Percentiles rank a stretch among this genome's conserved stretches.
Conservation (phyloP, 179 eudicot species). For the Dionaea muscipula region DNA sequence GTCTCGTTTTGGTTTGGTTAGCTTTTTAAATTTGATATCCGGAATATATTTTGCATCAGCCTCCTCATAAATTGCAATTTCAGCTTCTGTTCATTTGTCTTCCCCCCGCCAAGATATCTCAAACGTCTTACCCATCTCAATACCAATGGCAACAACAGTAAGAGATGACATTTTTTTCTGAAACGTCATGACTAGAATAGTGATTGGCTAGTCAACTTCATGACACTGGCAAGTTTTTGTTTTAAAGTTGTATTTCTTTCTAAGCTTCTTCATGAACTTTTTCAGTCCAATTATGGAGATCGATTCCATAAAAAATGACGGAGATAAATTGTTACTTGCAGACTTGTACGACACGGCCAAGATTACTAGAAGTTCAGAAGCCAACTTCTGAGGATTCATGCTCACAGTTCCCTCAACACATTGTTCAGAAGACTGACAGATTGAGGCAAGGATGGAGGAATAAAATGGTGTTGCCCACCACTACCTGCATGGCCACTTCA, state of each 20-base stretch:
- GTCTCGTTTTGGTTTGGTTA: no score
- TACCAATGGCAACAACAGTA: no score
- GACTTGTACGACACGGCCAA: conserved; percentile 23
- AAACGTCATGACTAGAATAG: no score
- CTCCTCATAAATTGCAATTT: no score
- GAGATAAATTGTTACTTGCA: conserved; percentile 16
- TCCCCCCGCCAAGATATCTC: no score
- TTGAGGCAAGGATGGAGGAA: conserved; percentile 21
- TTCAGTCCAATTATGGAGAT: neutral
- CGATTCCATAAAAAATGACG: neutral
- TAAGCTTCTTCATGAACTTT: neutral
- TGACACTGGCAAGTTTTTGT: no score
- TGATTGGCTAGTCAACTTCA: no score
- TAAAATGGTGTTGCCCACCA: conserved; percentile 14
- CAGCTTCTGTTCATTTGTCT: no score
- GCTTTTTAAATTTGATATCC: no score
- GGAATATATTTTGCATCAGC: no score
- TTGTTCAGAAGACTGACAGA: conserved; percentile 13
- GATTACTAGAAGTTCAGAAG: conserved; percentile 23
- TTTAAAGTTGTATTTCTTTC: neutral
- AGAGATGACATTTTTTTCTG: no score
- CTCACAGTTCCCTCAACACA: conserved; percentile 27
- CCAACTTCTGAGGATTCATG: conserved; percentile 15
- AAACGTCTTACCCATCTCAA: no score
- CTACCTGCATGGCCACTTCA: conserved; percentile 10